Conservation (phyloP, 257 asterid species). For the Apocynum venetum region DNA sequence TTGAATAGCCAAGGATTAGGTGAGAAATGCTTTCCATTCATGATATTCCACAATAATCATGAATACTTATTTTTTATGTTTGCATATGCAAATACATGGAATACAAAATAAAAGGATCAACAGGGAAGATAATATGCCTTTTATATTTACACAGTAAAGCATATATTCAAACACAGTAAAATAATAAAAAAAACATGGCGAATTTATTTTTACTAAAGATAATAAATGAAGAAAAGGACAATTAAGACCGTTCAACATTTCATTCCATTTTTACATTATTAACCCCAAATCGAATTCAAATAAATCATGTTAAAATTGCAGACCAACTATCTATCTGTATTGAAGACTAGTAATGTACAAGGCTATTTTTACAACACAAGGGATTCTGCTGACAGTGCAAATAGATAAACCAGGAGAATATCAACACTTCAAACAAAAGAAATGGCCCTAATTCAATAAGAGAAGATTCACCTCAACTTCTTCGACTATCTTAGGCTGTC, state of each 20-base stretch:
- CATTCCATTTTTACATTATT: constrained; percentile 4
- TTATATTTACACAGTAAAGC: neutral
- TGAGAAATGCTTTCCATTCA: neutral
- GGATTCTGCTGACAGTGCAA: neutral
- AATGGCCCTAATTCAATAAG: neutral
- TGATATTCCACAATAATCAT: neutral
- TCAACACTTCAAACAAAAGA: neutral
- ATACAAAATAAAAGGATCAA: neutral
- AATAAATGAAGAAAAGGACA: neutral
- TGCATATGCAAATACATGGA: neutral
- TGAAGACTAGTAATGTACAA: neutral
- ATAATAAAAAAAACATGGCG: too few relatives aligned
- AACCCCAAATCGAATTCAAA: neutral
- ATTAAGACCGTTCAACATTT: neutral
- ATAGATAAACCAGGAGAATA: neutral
- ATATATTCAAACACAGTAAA: neutral
- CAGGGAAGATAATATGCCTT: neutral
- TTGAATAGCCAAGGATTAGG: neutral
- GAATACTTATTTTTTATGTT: neutral
- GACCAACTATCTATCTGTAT: neutral
- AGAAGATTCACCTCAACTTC: neutral
- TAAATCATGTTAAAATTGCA: neutral
- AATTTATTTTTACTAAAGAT: too few relatives aligned
- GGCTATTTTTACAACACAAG: neutral
- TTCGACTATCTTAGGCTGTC: constrained; percentile 21